These are phyloP conservation scores for Paraurostyla sp. DNA, from an alignment of 73 alveolate genomes.

Conservation along the genomic window DNA sequence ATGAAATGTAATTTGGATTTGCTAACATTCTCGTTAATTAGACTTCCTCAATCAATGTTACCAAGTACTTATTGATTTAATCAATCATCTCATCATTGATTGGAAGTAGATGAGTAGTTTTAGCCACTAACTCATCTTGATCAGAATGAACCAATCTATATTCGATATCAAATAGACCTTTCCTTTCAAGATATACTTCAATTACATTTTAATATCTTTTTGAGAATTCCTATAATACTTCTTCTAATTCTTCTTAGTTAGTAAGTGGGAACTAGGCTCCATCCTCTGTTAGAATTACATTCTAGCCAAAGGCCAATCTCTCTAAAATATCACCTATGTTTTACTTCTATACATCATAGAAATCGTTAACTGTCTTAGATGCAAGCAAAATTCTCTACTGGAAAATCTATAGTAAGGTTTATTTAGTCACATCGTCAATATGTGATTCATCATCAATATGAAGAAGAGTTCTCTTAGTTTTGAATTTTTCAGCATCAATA, in stretches of 20 bases:
- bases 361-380: constrained; percentile 11
- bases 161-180: constrained; percentile 1
- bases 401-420: not conserved
- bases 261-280: not conserved
- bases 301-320: not conserved
- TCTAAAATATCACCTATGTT: not conserved
- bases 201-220: not conserved
- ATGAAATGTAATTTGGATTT: not conserved
- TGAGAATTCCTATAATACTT: not conserved
- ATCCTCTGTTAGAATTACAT: not conserved
- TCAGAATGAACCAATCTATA: not conserved
- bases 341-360: not conserved
- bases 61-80: not conserved
- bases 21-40: not conserved
- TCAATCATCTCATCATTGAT: not conserved
- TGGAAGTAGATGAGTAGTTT: constrained; percentile 20
- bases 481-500: not conserved
- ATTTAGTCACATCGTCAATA: not conserved
- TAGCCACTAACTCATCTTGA: not conserved
- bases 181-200: not conserved
- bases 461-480: not conserved
- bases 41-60: constrained; percentile 35
- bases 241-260: not conserved
- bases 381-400: not conserved
- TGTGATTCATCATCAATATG: not conserved